Conservation (phyloP, 2,329 filamentous ascomycete genomes). For the Gaeumannomyces tritici region DNA sequence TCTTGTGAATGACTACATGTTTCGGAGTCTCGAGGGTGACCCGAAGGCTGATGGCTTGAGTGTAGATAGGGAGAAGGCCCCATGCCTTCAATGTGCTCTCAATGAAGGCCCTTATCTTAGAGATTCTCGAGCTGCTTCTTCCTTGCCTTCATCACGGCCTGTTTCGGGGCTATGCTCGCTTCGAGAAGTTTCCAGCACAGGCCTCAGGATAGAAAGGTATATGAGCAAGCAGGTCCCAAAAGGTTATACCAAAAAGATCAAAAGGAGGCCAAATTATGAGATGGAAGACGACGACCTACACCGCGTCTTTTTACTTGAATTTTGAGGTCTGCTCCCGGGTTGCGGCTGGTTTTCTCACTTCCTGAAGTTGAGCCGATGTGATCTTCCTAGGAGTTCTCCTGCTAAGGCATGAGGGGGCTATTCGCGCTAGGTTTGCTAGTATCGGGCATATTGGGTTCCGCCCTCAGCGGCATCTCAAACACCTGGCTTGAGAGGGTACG, state of each 20-base stretch:
- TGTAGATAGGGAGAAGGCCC: not conserved
- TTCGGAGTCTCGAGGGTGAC: not conserved
- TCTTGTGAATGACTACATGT: not conserved
- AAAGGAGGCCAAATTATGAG: not conserved
- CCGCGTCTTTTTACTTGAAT: not conserved
- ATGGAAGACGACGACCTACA: not conserved
- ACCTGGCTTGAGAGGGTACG: no score
- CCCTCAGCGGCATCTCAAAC: not conserved
- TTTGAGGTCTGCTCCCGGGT: not conserved
- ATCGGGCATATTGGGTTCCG: not conserved
- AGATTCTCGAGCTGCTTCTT: not conserved
- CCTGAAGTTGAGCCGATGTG: not conserved
- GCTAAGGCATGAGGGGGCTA: not conserved
- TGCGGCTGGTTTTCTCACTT: not conserved
- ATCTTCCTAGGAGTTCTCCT: not conserved
- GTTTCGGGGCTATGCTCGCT: no score
- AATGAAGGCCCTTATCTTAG: not conserved
- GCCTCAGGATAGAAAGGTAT: not conserved
- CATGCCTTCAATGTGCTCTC: not conserved
- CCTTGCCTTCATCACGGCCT: not conserved
- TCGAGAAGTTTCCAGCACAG: no score
- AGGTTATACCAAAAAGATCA: not conserved
- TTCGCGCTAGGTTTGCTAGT: not conserved
- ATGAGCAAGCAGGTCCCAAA: not conserved
- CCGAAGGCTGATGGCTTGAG: not conserved